Conservation (phyloP, 768 basidiomycete species). For the Suillus bovinus region DNA sequence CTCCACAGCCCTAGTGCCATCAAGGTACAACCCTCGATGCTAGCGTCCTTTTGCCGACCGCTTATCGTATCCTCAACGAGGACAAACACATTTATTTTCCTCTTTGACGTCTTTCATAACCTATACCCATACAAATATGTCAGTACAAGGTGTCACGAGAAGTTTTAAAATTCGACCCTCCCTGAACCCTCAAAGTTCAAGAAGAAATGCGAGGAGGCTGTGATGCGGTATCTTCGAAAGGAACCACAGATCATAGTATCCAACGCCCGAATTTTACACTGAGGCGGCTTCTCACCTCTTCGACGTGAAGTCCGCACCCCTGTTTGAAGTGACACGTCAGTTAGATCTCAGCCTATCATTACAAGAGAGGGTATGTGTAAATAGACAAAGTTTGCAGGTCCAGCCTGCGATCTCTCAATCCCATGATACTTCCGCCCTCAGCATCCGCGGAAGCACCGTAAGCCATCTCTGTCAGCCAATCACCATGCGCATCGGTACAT, state of each 20-base stretch:
- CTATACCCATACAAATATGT: conserved; percentile 29
- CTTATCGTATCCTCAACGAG: conserved; percentile 26
- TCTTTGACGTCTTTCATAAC: conserved; percentile 53
- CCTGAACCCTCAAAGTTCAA: conserved; percentile 16
- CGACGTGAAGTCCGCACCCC: conserved; percentile 73
- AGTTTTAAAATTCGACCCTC: conserved; percentile 26
- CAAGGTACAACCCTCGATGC: conserved; percentile 13
- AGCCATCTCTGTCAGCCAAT: conserved; percentile 15
- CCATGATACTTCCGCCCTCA: conserved; percentile 10
- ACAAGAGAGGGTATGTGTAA: conserved; percentile 3
- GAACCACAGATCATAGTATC: conserved; percentile 17
- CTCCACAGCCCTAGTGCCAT: conserved; percentile 3
- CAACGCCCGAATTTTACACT: conserved; percentile 19
- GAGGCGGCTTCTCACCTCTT: conserved; percentile 47
- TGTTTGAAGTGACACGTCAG: conserved; percentile 28
- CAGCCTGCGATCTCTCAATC: conserved; percentile 5
- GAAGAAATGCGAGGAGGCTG: conserved; percentile 20
- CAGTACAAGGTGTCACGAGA: conserved; percentile 30
- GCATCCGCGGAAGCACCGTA: conserved; percentile 17
- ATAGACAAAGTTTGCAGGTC: conserved; percentile 14
- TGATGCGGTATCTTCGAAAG: conserved; percentile 37
- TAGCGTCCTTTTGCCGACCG: conserved; percentile 17
- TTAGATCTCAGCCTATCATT: conserved; percentile 12
- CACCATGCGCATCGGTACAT: conserved; percentile 15
- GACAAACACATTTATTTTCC: conserved; percentile 48